Evolutionary conservation across 805 yeast species (phyloP), one percentile per base, ranked within the genome.

Genomic region (Metschnikowia santaceciliae): DNA sequence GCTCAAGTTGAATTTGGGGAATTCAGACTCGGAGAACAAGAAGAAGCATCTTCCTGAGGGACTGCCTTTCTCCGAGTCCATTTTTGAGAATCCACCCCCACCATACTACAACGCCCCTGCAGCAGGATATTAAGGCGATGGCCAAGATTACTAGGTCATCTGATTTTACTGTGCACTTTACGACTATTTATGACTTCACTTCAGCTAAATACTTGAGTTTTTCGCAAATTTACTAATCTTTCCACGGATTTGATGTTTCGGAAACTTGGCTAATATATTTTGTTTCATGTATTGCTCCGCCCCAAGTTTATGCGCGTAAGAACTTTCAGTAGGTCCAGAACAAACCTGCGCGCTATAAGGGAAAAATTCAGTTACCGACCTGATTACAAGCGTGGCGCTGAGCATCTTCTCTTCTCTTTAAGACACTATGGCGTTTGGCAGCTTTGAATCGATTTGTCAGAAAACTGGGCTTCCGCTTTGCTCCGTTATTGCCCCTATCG

Each of bases 391-490:
- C 22, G 47, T 44, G 22, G n/a, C 11, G 23, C 34, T 32, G 15
- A 22, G 17, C 32, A 10, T 22, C 39, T 22, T 33, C 42, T 34
- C 32, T 35, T 34, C 30, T 23, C 20, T n/a, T 23, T 35, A 3
- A 15, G n/a, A 35, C 40, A 17, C n/a, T 8, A 85, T 84, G 90
- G 74, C 72, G 2, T 86, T 86, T 65, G 94, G 92, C 20, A 78
- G 80, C 56, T 86, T 88, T 62, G 74, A 73, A 26, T 56, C 63
- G 13, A 75, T 90, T 36, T 90, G 97, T 67, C 62, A 73, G 37
- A 77, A 76, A 47, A 80, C 90, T 1, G 82, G 95, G 4, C 71
- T 90, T 40, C 96, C 97, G 7, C 67, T 90, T 44, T 90, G 97
- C 66, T 78, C 90, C 2, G 83, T 89, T 45, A 75, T 91, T 3